Conservation (phyloP, 1,284 basidiomycete genomes). For the Flammula alnicola region DNA sequence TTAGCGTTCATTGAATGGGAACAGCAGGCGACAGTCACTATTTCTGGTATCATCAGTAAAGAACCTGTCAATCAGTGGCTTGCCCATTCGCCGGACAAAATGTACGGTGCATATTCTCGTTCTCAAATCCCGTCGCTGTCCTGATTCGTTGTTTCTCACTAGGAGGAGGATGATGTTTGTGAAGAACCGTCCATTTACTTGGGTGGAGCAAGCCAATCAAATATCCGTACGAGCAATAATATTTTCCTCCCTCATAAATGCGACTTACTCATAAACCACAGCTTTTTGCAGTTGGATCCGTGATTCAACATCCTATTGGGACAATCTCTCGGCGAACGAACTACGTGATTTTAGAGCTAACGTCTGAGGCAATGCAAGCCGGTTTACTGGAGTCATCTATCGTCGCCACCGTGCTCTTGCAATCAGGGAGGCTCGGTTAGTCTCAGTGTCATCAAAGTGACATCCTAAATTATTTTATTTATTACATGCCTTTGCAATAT, state of each 20-base stretch:
- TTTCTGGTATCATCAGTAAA: conserved; percentile 41
- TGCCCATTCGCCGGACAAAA: conserved; percentile 41
- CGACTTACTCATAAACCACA: conserved; percentile 6
- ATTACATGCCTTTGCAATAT: no score
- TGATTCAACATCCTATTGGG: conserved; percentile 31
- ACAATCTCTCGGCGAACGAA: conserved; percentile 36
- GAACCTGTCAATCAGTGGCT: conserved; percentile 50
- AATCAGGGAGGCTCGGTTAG: conserved; percentile 46
- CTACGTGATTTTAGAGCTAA: conserved; percentile 41
- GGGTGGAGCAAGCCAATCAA: conserved; percentile 12
- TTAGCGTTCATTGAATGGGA: conserved; percentile 58
- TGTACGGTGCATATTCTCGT: background rate
- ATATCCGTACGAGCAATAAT: conserved; percentile 11
- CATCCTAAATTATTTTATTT: no score
- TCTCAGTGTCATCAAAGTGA: no score
- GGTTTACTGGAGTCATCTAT: conserved; percentile 41
- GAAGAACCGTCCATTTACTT: conserved; percentile 13
- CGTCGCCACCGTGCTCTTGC: conserved; percentile 43
- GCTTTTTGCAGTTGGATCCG: conserved; percentile 21
- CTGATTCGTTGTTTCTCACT: background rate
- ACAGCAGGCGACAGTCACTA: conserved; percentile 48
- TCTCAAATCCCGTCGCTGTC: conserved; percentile 7
- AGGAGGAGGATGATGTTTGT: conserved; percentile 13
- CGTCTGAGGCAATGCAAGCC: conserved; percentile 40
- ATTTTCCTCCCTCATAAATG: background rate